These are phyloP conservation scores for Pichia sp. DNA, from an alignment of 1,139 yeast species.

Conservation along the genomic window DNA sequence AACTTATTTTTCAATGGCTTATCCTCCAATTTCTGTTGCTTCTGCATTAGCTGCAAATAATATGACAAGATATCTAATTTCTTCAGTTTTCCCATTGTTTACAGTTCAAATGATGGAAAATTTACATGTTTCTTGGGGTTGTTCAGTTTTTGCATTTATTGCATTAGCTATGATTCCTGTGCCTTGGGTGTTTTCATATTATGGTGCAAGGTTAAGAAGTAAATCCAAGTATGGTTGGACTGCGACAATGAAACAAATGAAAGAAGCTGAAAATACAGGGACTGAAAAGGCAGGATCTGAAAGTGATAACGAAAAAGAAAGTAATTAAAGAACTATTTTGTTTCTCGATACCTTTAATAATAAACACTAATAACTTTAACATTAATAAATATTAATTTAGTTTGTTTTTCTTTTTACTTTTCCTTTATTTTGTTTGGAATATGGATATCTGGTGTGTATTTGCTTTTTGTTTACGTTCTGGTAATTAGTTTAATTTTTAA, in stretches of 20 bases:
- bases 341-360: neutral
- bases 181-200: slow-evolving; percentile 55
- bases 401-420: too few species aligned
- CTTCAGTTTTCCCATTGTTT: slow-evolving; percentile 67
- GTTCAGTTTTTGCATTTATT: slow-evolving; percentile 66
- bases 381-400: too few species aligned
- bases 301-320: neutral
- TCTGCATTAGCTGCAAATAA: slow-evolving; percentile 79
- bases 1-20: slow-evolving; percentile 64
- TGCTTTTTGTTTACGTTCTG: too few species aligned
- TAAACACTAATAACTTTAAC: too few species aligned
- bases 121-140: slow-evolving; percentile 70
- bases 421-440: too few species aligned
- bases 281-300: slow-evolving; percentile 3
- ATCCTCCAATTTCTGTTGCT: slow-evolving; percentile 69
- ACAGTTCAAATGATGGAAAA: slow-evolving; percentile 65
- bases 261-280: slow-evolving; percentile 10
- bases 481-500: too few species aligned
- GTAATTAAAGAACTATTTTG: neutral
- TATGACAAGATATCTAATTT: slow-evolving; percentile 52
- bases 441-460: too few species aligned
- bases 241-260: slow-evolving; percentile 31
- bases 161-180: slow-evolving; percentile 65
- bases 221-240: slow-evolving; percentile 54
- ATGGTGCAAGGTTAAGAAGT: slow-evolving; percentile 48